Conservation (phyloP, 176 grass and related monocot genomes). For the Triticum dicoccoides region DNA sequence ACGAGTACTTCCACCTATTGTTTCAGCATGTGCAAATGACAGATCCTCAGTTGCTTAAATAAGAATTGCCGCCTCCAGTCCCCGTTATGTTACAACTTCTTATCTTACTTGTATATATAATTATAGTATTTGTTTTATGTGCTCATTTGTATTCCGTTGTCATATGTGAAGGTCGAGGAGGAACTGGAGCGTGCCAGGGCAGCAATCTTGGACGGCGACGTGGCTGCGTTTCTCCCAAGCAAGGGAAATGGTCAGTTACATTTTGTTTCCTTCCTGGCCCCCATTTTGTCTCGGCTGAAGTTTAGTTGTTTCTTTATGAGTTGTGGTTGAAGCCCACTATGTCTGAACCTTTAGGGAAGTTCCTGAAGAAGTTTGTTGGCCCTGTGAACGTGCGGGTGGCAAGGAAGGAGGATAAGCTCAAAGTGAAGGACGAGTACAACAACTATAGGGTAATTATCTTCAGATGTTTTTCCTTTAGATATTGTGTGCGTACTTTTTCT, state of each 20-base stretch:
- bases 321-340: background rate
- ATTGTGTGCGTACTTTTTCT: background rate
- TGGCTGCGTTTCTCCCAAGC: conserved; percentile 71
- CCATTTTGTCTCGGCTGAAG: background rate
- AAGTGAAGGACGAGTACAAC: conserved; percentile 97
- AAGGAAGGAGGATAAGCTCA: conserved; percentile 86
- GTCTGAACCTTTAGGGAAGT: conserved; percentile 48
- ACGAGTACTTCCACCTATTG: background rate
- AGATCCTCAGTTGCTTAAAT: background rate
- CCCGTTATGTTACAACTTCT: background rate
- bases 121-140: background rate
- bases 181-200: conserved; percentile 72
- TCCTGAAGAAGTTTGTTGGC: conserved; percentile 90
- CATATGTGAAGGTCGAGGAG: conserved; percentile 69
- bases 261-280: background rate
- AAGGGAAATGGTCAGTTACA: conserved; percentile 54
- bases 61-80: background rate
- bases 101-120: background rate
- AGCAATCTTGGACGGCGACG: conserved; percentile 69
- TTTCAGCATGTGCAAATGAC: background rate
- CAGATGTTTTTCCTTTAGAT: background rate
- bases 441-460: conserved; percentile 83
- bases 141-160: background rate
- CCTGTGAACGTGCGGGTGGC: conserved; percentile 74
- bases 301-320: conserved; percentile 10